Conservation (phyloP, 2,329 filamentous ascomycete species). For the Coleophoma crateriformis region DNA sequence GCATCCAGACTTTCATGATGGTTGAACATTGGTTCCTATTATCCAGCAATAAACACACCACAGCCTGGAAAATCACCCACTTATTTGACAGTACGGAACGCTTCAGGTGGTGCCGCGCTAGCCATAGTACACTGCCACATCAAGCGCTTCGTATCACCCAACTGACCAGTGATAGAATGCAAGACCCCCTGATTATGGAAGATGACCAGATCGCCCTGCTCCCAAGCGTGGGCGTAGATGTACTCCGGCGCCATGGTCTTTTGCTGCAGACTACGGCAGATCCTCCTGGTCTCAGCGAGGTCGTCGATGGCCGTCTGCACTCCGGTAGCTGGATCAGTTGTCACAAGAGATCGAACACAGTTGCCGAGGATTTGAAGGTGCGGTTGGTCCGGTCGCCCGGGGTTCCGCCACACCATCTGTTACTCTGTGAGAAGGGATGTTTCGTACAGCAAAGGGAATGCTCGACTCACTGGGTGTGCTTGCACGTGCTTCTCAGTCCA, state of each 20-base stretch:
- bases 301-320: slow-evolving; percentile 10
- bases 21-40: too few relatives aligned
- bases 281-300: slow-evolving; percentile 16
- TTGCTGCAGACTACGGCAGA: slow-evolving; percentile 22
- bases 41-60: too few relatives aligned
- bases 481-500: slow-evolving; percentile 19
- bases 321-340: slow-evolving; percentile 14
- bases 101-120: slow-evolving; percentile 10
- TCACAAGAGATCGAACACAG: slow-evolving; percentile 16
- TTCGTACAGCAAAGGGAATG: background rate
- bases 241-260: slow-evolving; percentile 21
- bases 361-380: slow-evolving; percentile 21
- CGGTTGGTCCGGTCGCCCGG: slow-evolving; percentile 5
- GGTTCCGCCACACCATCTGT: slow-evolving; percentile 16
- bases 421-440: background rate
- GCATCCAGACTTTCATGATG: too few relatives aligned
- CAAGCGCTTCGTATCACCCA: slow-evolving; percentile 18
- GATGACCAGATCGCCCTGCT: slow-evolving; percentile 25
- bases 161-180: slow-evolving; percentile 27
- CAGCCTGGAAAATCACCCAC: too few relatives aligned
- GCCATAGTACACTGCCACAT: slow-evolving; percentile 27
- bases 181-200: slow-evolving; percentile 28
- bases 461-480: slow-evolving; percentile 14
- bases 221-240: slow-evolving; percentile 26
- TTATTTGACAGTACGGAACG: too few relatives aligned